Evolutionary conservation across 106 monocot genomes (phyloP).

Genomic region (Agapanthus africanus): DNA sequence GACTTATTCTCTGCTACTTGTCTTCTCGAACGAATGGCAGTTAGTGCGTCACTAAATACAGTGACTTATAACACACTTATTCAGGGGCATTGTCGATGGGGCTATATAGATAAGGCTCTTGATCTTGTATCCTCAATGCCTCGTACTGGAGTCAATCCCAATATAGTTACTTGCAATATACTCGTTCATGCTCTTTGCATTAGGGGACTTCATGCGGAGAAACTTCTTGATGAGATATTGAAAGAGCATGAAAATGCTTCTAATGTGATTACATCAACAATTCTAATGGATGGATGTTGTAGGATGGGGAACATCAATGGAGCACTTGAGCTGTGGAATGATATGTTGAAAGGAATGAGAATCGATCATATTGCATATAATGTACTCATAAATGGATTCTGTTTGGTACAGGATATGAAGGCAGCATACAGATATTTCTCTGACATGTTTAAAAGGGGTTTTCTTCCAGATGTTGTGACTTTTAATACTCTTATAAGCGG

Average conservation of each 20-base stretch:
- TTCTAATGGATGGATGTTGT: slow-evolving; percentile 54
- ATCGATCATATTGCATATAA: slow-evolving; percentile 58
- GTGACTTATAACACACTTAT: slow-evolving; percentile 64
- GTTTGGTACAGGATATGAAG: slow-evolving; percentile 38
- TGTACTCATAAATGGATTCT: slow-evolving; percentile 60
- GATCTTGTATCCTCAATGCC: slow-evolving; percentile 53
- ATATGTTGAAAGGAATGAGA: slow-evolving; percentile 23
- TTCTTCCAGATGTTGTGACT: slow-evolving; percentile 60
- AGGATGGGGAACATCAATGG: slow-evolving; percentile 36
- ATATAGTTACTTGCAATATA: slow-evolving; percentile 50
- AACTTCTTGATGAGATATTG: slow-evolving; percentile 39
- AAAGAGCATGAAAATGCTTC: slow-evolving; percentile 24
- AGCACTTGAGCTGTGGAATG: slow-evolving; percentile 50
- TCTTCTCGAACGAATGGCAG: slow-evolving; percentile 46
- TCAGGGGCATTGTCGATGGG: slow-evolving; percentile 40
- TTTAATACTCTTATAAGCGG: slow-evolving; percentile 62
- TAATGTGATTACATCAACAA: slow-evolving; percentile 60
- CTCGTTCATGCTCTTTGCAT: slow-evolving; percentile 55
- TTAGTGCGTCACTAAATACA: slow-evolving; percentile 38
- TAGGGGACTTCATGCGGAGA: slow-evolving; percentile 40
- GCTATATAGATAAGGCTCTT: slow-evolving; percentile 47
- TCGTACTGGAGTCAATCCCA: slow-evolving; percentile 46
- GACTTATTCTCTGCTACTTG: slow-evolving; percentile 37
- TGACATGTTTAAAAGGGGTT: slow-evolving; percentile 73
- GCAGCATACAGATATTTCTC: slow-evolving; percentile 36